A percentile compares a stretch with the other conserved stretches of the same genome.
Conservation (phyloP, 306 rosid species). For the Crotalaria pallida region DNA sequence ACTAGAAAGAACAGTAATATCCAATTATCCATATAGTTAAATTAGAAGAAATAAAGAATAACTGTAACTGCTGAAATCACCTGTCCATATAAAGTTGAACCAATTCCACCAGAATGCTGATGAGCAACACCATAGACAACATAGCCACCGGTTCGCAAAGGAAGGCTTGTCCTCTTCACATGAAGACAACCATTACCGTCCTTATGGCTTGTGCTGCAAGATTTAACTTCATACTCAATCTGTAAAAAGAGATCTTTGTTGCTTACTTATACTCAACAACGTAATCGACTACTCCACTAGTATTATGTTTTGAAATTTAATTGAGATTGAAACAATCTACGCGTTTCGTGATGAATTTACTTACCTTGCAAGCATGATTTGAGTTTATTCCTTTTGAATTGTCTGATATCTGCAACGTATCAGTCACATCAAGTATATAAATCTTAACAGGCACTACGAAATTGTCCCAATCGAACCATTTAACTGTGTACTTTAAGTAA, state of each 20-base stretch:
- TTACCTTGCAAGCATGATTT: constrained; percentile 36
- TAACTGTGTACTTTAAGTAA: constrained; percentile 44
- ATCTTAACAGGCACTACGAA: constrained; percentile 43
- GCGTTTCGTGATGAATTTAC: background rate
- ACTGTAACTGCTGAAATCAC: constrained; percentile 11
- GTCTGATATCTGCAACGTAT: constrained; percentile 17
- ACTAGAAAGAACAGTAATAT: too few relatives aligned
- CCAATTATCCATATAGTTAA: too few relatives aligned
- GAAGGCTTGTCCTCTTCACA: constrained; percentile 16
- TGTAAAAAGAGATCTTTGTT: background rate
- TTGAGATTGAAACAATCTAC: background rate
- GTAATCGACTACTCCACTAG: background rate
- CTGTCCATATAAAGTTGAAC: constrained; percentile 48
- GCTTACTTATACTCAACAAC: background rate
- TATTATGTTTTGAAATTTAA: background rate
- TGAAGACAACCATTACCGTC: constrained; percentile 17
- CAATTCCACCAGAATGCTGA: constrained; percentile 50
- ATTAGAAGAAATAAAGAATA: background rate
- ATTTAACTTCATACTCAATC: constrained; percentile 41
- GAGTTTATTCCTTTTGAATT: background rate
- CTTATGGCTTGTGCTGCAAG: constrained; percentile 23
- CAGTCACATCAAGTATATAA: constrained; percentile 49
- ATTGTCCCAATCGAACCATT: constrained; percentile 57
- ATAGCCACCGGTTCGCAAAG: constrained; percentile 35
- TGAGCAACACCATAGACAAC: constrained; percentile 57